Percentiles rank a stretch among this genome's conserved stretches.
Evolutionary conservation across 495 filamentous ascomycete genomes (phyloP).

Genomic region (Elaphomyces granulatus): DNA sequence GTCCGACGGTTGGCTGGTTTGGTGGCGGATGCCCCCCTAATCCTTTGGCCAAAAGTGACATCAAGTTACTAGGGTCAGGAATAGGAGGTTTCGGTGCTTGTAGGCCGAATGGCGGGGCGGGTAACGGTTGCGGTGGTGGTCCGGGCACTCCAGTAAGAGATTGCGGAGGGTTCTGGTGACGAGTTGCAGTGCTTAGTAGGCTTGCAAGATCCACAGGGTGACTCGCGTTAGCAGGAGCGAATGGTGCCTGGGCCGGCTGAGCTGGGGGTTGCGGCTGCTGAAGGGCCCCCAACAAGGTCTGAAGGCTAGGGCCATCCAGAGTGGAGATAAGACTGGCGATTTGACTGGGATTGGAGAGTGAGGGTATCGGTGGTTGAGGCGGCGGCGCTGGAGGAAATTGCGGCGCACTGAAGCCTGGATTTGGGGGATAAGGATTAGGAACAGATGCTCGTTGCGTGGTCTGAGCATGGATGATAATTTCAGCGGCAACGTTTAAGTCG

Average conservation of each 20-base stretch:
- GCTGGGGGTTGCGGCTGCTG: slow-evolving; percentile 31
- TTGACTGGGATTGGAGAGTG: slow-evolving; percentile 26
- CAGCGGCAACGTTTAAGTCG: slow-evolving; percentile 59
- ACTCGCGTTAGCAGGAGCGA: slow-evolving; percentile 22
- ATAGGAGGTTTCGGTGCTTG: slow-evolving; percentile 20
- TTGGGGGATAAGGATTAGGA: slow-evolving; percentile 29
- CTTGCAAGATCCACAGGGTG: slow-evolving; percentile 42
- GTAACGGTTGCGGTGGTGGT: slow-evolving; percentile 19
- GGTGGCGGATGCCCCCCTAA: slow-evolving; percentile 26
- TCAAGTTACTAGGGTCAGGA: slow-evolving; percentile 24
- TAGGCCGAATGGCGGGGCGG: slow-evolving; percentile 22
- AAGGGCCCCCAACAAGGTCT: slow-evolving; percentile 51
- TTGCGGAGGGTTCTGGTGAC: slow-evolving; percentile 18
- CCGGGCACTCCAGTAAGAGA: slow-evolving; percentile 22
- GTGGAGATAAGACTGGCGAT: slow-evolving; percentile 37
- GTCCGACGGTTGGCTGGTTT: slow-evolving; percentile 21
- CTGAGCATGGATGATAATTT: slow-evolving; percentile 67
- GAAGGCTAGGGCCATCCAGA: slow-evolving; percentile 56
- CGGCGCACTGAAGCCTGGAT: slow-evolving; percentile 31
- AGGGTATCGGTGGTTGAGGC: slow-evolving; percentile 16
- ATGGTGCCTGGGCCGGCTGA: slow-evolving; percentile 18
- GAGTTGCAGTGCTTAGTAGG: slow-evolving; percentile 36
- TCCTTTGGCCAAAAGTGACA: slow-evolving; percentile 33
- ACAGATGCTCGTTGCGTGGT: slow-evolving; percentile 33
- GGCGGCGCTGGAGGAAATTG: slow-evolving; percentile 21